A percentile compares a stretch with the other conserved stretches of the same genome.
phyloP scores from a whole-genome alignment of 257 asterid genomes.

The Coffea eugenioides region DNA sequence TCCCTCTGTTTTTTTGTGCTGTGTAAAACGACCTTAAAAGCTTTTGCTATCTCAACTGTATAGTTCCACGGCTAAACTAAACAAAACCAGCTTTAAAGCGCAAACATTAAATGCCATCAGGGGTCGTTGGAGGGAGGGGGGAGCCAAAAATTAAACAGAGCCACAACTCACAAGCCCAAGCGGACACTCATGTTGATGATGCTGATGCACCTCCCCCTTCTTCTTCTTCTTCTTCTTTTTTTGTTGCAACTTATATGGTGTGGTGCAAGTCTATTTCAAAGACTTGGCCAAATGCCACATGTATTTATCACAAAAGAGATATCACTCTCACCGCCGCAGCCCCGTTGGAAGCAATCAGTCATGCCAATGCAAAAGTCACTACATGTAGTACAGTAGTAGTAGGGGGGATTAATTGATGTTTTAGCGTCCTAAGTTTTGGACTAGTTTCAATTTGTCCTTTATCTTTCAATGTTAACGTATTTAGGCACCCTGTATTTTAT shows the following conservation, averaged over 20 bases:
- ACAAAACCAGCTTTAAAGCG: slow-evolving; percentile 26
- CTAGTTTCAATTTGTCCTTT: neutral
- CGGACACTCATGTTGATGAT: neutral
- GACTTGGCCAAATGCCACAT: slow-evolving; percentile 4
- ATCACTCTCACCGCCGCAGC: slow-evolving; percentile 1
- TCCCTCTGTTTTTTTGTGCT: neutral
- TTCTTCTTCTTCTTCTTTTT: too few species aligned
- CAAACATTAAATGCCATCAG: slow-evolving; percentile 43
- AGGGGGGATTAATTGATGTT: neutral
- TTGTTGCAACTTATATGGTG: too few species aligned
- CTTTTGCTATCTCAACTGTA: neutral
- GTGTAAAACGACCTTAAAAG: neutral
- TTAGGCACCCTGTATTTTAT: too few species aligned
- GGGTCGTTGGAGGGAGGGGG: slow-evolving; percentile 37
- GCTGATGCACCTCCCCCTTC: neutral
- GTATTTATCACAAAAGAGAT: neutral
- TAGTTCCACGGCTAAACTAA: neutral
- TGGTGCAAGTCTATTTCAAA: neutral
- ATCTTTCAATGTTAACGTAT: too few species aligned
- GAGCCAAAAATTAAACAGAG: slow-evolving; percentile 8
- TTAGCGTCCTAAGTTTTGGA: neutral
- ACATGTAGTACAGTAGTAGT: too few species aligned
- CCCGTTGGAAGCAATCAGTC: neutral
- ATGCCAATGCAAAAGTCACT: neutral
- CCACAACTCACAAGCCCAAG: slow-evolving; percentile 4